Base-by-base conservation (phyloP, 2,329 filamentous ascomycete species). In the Blastomyces emzantsi region DNA sequence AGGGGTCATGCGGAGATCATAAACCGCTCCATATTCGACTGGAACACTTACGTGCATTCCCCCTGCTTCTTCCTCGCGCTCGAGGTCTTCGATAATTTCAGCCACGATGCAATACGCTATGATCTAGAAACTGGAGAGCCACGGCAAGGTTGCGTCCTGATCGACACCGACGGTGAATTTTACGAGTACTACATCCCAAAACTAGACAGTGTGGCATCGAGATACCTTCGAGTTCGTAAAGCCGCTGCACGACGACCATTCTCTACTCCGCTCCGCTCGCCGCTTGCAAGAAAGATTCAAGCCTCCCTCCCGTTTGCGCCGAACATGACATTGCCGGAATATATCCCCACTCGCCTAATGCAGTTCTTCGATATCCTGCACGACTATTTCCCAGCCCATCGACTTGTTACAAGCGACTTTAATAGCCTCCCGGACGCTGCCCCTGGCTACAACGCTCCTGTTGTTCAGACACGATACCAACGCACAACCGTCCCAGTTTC, bases 71-170 rank as follows among this genome's bases (percentile, higher is more conserved):
- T 99, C 81, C 85, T 99, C 52, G 94, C 93, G 55, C 89, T 99
- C 77, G 94, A 99, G 77, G 94, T 99, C 68, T 96, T 97, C 72
- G 94, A 99, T 80, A 99, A 99, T 78, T 97, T 99, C 74, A 87
- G 91, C 45, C 95, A 99, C 79, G 94, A 99, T 78, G 85, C 88
- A 64, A 86, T 99, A 66, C 92, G 95, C 67, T 99, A 97, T 79
- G 89, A 97, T 76, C 82, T 88, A 13, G 77, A 82, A 65, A 95
- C 92, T 13, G 90, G 91, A 73, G 81, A 88, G 68, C 90, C 93
- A 0, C 83, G 96, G 62, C 95, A 99, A 78, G 92, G 91, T 60
- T 87, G 87, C 66, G 92, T 97, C 17, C 82, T 99, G 49, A 88
- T 99, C 72, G 91, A 96, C 73, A 82, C 80, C 9, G 81, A 87